phyloP scores from a whole-genome alignment of 2,329 filamentous ascomycete genomes.

The Monilinia vaccinii-corymbosi region DNA sequence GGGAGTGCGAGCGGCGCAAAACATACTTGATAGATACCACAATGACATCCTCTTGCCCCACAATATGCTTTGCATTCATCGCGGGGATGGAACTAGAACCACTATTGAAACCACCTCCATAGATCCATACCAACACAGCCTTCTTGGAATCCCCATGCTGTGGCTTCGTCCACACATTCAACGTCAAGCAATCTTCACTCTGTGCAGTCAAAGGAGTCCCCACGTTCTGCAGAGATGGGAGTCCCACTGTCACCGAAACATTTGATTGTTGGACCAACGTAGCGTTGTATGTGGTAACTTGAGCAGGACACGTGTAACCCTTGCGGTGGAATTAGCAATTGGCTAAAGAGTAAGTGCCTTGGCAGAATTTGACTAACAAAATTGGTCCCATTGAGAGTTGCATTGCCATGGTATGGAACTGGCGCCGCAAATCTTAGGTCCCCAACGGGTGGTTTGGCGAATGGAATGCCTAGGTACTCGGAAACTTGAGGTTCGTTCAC shows the following conservation, averaged over 20 bases:
- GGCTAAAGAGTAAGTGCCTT: background rate
- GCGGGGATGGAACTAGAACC: slow-evolving; percentile 32
- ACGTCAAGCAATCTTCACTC: slow-evolving; percentile 32
- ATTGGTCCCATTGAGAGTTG: slow-evolving; percentile 17
- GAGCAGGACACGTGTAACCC: slow-evolving; percentile 7
- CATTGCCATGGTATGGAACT: slow-evolving; percentile 14
- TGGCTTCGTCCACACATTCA: slow-evolving; percentile 33
- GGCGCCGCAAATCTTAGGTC: slow-evolving; percentile 31
- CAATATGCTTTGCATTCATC: slow-evolving; percentile 36
- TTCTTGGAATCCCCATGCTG: slow-evolving; percentile 26
- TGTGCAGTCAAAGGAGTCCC: background rate
- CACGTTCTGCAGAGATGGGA: background rate
- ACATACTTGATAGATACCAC: slow-evolving; percentile 40
- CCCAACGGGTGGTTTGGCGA: slow-evolving; percentile 33
- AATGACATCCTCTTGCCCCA: slow-evolving; percentile 35
- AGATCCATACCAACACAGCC: slow-evolving; percentile 36
- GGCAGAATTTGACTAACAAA: slow-evolving; percentile 21
- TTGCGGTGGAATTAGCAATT: slow-evolving; percentile 14
- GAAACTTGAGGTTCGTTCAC: slow-evolving; percentile 20
- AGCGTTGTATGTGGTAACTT: background rate
- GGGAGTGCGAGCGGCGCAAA: slow-evolving; percentile 13
- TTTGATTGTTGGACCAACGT: background rate
- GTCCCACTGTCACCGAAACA: background rate
- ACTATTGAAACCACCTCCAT: slow-evolving; percentile 32
- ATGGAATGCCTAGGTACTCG: slow-evolving; percentile 34